Conservation (phyloP, 2,329 filamentous ascomycete genomes). For the Zymoseptoria brevis region DNA sequence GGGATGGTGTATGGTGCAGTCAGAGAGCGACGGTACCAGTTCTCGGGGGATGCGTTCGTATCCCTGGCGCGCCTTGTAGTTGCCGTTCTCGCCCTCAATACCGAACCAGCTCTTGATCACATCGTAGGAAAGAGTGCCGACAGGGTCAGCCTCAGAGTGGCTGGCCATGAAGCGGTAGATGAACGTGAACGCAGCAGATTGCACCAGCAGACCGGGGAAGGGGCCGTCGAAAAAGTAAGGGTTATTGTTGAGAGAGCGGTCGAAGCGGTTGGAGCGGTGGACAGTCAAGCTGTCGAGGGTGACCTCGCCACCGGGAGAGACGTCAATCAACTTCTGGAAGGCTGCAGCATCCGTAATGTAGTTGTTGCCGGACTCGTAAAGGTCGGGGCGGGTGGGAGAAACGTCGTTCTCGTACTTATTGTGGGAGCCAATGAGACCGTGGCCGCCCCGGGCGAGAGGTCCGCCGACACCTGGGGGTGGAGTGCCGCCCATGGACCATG, state of each 20-base stretch:
- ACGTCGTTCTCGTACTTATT: conserved; percentile 32
- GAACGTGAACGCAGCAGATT: conserved; percentile 21
- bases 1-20: conserved; percentile 28
- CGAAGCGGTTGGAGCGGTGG: conserved; percentile 16
- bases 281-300: conserved; percentile 11
- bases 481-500: conserved; percentile 28
- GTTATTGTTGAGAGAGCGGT: conserved; percentile 23
- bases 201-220: conserved; percentile 24
- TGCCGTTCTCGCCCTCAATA: conserved; percentile 14
- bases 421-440: conserved; percentile 24
- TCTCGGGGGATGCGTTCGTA: conserved; percentile 21
- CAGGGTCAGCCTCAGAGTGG: conserved; percentile 17
- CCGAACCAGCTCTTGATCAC: conserved; percentile 17
- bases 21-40: conserved; percentile 25
- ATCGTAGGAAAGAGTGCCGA: conserved; percentile 11
- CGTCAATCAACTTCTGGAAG: conserved; percentile 25
- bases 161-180: conserved; percentile 29
- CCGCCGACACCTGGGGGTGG: conserved; percentile 10
- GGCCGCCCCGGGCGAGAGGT: conserved; percentile 10
- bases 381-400: conserved; percentile 28
- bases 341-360: conserved; percentile 19
- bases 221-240: conserved; percentile 20
- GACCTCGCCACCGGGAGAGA: conserved; percentile 12
- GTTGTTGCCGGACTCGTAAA: conserved; percentile 26
- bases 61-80: conserved; percentile 12